Evolutionary conservation across 495 filamentous ascomycete species (phyloP), one percentile per base, ranked within the genome.

Genomic region (Chaetomium cochliodes): DNA sequence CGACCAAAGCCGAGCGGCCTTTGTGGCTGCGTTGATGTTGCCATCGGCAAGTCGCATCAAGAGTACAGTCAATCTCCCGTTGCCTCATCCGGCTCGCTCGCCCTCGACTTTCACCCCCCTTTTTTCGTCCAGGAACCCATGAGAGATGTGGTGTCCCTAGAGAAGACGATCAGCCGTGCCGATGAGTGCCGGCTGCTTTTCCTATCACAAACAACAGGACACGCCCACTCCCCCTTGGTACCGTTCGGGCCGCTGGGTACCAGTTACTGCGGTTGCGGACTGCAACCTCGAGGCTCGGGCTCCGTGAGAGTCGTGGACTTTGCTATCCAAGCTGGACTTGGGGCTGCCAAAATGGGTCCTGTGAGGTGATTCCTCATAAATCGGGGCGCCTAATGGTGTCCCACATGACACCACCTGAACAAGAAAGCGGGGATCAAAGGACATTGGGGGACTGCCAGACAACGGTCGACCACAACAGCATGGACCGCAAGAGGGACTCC

Each of bases 11-110:
- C 44, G 58, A 9, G 59, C 49, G 1, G 59, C 59, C 30, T 51
- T 62, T 6, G 47, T 47, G 4, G 59, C 59, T 25, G 59, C 59
- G n/a, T 53, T 51, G 28, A 62, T 62, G 47, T 33, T 62, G 30
- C 47, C 47, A n/a, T n/a, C 47, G 11, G 49, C 49, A 2, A n/a
- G 20, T 37, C 47, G 47, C 30, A 23, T 62, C 59, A 62, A 52
- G 20, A 11, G n/a, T 9, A 61, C 58, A 0, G 39, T 61, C 49
- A 39, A n/a, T 0, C 22, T 61, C 6, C 33, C 37, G 15, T 46
- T 47, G 25, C 58, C 58, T 13, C 18, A 13, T 9, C 25, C 3
- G 26, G 2, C 46, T n/a, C n/a, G n/a, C n/a, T n/a, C n/a, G n/a
- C n/a, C n/a, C n/a, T n/a, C n/a, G n/a, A n/a, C n/a, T n/a, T n/a